Evolutionary conservation across 257 asterid genomes (phyloP).

Genomic region (Solanum sejunctum): DNA sequence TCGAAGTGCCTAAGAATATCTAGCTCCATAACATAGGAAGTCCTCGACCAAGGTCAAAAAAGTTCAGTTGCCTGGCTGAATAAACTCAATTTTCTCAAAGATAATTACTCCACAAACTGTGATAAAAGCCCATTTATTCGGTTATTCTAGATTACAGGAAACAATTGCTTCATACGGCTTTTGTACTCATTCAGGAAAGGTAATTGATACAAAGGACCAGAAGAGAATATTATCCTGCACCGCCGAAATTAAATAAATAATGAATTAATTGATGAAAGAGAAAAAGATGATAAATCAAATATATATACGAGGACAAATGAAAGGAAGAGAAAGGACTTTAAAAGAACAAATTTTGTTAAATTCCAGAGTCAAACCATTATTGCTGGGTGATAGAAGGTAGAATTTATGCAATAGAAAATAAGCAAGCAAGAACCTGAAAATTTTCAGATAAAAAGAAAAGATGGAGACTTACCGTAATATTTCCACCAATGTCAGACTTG

Average conservation of each 20-base stretch:
- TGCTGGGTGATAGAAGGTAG: not conserved
- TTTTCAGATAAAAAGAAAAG: not conserved
- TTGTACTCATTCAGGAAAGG: not conserved
- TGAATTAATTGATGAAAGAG: not conserved
- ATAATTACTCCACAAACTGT: not conserved
- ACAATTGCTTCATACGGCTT: not conserved
- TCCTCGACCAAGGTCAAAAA: not conserved
- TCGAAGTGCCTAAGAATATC: not conserved
- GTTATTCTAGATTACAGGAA: not conserved
- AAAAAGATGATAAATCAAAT: not conserved
- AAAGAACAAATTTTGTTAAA: not conserved
- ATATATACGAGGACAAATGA: not conserved
- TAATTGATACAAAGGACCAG: not conserved
- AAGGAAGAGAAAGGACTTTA: not conserved
- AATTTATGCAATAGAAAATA: not conserved
- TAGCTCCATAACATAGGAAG: not conserved
- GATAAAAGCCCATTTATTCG: not conserved
- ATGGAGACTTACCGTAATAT: slow-evolving; percentile 49
- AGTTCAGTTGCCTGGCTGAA: not conserved
- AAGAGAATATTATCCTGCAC: not conserved
- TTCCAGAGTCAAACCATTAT: not conserved
- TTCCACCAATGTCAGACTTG: slow-evolving; percentile 91
- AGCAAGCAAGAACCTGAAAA: not conserved
- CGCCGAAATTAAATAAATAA: not conserved
- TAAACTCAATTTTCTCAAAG: not conserved